Percentiles rank a stretch among this genome's conserved stretches.
phyloP scores from a whole-genome alignment of 2,329 filamentous ascomycete genomes.

The Helicocarpus griseus region DNA sequence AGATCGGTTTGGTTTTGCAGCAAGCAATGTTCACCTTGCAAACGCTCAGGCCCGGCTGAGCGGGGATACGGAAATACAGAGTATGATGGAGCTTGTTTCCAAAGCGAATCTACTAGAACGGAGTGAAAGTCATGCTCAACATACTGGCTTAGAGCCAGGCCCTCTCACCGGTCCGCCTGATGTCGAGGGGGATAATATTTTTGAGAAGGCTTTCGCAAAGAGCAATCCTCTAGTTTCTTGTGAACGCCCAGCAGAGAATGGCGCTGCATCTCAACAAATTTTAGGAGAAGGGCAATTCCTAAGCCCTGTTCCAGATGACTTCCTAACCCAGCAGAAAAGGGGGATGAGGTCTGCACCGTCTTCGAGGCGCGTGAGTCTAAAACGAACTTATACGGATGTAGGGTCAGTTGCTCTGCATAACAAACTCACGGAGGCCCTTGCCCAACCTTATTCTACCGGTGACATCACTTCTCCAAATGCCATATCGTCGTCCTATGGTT shows the following conservation, averaged over 20 bases:
- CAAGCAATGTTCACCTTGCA: constrained; percentile 63
- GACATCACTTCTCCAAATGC: constrained; percentile 35
- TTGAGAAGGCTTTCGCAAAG: constrained; percentile 68
- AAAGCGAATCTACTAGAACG: constrained; percentile 69
- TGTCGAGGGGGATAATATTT: constrained; percentile 65
- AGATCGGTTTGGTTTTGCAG: constrained; percentile 75
- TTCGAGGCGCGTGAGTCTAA: constrained; percentile 59
- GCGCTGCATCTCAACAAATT: constrained; percentile 2
- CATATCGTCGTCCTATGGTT: constrained; percentile 25
- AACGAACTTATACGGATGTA: constrained; percentile 81
- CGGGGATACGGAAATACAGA: constrained; percentile 78
- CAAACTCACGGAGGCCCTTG: constrained; percentile 74
- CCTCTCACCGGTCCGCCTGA: constrained; percentile 74
- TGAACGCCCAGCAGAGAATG: constrained; percentile 14
- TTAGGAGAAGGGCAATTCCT: constrained; percentile 8
- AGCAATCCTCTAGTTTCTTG: constrained; percentile 12
- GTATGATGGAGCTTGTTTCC: constrained; percentile 79
- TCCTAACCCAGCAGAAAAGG: constrained; percentile 20
- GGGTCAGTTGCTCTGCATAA: constrained; percentile 65
- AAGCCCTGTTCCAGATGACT: constrained; percentile 23
- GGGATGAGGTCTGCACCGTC: constrained; percentile 37
- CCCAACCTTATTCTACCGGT: constrained; percentile 64
- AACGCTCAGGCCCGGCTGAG: constrained; percentile 73
- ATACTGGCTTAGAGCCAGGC: constrained; percentile 41
- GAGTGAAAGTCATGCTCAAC: constrained; percentile 42